Conservation (phyloP, 2,329 filamentous ascomycete species). For the Parastagonospora avenae region DNA sequence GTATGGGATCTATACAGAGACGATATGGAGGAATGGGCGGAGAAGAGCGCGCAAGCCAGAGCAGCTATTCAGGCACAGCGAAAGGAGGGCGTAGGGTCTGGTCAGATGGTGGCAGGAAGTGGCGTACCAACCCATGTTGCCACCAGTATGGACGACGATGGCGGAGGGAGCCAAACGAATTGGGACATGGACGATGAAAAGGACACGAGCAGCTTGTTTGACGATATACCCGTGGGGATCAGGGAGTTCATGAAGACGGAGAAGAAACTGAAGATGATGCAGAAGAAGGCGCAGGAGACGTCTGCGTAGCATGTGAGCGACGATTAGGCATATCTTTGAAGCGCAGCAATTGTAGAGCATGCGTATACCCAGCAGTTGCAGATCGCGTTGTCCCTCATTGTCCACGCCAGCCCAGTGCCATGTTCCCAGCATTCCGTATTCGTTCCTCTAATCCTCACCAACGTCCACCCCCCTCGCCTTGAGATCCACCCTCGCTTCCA, state of each 20-base stretch:
- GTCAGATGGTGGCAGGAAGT: conserved; percentile 43
- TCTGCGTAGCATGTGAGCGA: conserved; percentile 4
- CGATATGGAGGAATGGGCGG: conserved; percentile 88
- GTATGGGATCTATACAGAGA: conserved; percentile 94
- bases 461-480: conserved; percentile 76
- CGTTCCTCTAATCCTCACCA: conserved; percentile 58
- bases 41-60: conserved; percentile 67
- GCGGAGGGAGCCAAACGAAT: conserved; percentile 73
- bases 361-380: conserved; percentile 16
- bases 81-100: conserved; percentile 33
- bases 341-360: neutral
- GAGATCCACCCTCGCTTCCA: conserved; percentile 75
- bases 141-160: conserved; percentile 78
- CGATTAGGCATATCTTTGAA: neutral
- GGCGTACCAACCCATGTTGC: conserved; percentile 56
- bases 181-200: conserved; percentile 59
- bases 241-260: conserved; percentile 97
- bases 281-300: conserved; percentile 61
- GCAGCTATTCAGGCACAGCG: conserved; percentile 51
- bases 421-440: neutral
- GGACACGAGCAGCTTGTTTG: conserved; percentile 68
- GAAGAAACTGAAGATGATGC: conserved; percentile 82
- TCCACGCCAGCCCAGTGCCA: neutral
- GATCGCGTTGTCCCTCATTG: neutral
- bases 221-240: conserved; percentile 86